Conservation (phyloP, 1,284 basidiomycete genomes). For the Salmacisia buchloeana region DNA sequence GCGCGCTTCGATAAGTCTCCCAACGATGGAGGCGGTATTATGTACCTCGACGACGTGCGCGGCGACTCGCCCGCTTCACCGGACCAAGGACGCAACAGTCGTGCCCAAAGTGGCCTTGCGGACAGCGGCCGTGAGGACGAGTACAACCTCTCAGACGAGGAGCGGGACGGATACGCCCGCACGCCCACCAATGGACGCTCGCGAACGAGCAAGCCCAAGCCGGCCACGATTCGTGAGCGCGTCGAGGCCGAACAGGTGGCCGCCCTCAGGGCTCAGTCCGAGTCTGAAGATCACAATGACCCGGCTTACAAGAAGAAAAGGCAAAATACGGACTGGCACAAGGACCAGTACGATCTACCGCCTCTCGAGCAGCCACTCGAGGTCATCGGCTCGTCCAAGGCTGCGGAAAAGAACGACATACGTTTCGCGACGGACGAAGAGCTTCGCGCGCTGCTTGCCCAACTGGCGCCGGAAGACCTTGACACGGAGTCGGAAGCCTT, state of each 20-base stretch:
- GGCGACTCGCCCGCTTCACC: not conserved
- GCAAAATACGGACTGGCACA: slow-evolving; percentile 51
- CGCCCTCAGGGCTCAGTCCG: not conserved
- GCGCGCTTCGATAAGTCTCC: not conserved
- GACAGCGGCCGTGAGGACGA: not conserved
- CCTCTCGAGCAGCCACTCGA: slow-evolving; percentile 37
- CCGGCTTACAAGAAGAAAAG: slow-evolving; percentile 53
- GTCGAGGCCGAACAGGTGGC: not conserved
- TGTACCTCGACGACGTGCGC: slow-evolving; percentile 6
- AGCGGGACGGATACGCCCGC: not conserved
- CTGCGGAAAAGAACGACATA: slow-evolving; percentile 23
- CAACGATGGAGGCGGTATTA: not conserved
- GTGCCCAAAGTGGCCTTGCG: too few species aligned
- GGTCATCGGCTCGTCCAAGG: slow-evolving; percentile 20
- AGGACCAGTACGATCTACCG: slow-evolving; percentile 48
- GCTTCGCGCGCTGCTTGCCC: slow-evolving; percentile 38
- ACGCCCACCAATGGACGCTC: not conserved
- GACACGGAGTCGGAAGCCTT: slow-evolving; percentile 57
- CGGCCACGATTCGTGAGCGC: slow-evolving; percentile 6
- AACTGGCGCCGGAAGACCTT: slow-evolving; percentile 44
- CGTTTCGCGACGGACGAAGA: slow-evolving; percentile 48
- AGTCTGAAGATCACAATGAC: slow-evolving; percentile 10
- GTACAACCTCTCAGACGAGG: not conserved
- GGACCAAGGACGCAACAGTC: too few species aligned
- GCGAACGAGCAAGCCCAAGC: not conserved